Base-by-base conservation (phyloP, 208 protist species). In the Sergeia podlipaevii region DNA sequence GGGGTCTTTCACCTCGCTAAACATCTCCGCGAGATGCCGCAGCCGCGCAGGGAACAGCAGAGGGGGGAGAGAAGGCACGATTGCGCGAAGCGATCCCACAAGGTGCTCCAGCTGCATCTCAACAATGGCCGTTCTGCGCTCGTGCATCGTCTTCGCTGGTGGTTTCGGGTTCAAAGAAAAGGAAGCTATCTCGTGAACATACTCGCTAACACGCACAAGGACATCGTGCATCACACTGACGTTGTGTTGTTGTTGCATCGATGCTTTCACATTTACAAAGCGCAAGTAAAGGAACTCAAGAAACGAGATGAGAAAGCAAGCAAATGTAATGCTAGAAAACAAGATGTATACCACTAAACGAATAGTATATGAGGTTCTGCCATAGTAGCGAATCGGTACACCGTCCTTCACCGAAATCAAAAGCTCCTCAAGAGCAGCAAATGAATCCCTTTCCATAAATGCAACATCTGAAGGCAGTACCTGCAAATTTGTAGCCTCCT, bases 1-100 rank as follows among this genome's bases (percentile, higher is more conserved):
- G n/a, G 61, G 52, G 38, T 66, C 60, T 15, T 59, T 57, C 46
- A 68, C 61, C 6, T 68, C 61, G 29, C 61, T 62, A 53, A 43
- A 60, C 13, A 51, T 21, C 6, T 13, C 53, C 17, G 61, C 61
- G 5, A 51, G 11, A 15, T 15, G 20, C 15, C 8, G 8, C 15
- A 60, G 29, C 17, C 27, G 38, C 17, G 30, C 15, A 21, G 61
- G 50, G 23, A 68, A 68, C 4, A 68, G 17, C 21, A 68, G 8
- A 15, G 61, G 37, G 4, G 61, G 61, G 15, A 68, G 61, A 7
- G 51, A 33, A 8, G 37, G 52, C 13, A 36, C 54, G 3, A 61
- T 20, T 10, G 61, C 42, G 13, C 52, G 60, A n/a, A 68, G 45
- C 4, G 21, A 39, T 4, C 44, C 61, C 5, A 62, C 18, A 4